Conservation (phyloP, 306 rosid genomes). For the Spatholobus suberectus region DNA sequence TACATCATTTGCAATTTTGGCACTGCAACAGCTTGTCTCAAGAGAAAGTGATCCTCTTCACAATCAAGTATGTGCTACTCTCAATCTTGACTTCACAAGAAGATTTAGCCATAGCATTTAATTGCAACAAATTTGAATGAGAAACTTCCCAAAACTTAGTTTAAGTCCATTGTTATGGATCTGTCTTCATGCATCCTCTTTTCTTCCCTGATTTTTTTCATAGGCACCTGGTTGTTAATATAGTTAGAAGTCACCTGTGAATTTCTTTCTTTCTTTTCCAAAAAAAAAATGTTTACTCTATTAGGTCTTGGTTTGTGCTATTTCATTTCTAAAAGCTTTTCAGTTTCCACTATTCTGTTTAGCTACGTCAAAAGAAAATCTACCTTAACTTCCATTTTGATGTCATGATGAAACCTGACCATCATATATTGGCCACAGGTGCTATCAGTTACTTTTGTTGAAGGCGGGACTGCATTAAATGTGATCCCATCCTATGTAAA, state of each 20-base stretch:
- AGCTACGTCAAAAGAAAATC: no score
- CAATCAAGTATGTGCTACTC: slow-evolving; percentile 55
- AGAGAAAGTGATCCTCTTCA: slow-evolving; percentile 74
- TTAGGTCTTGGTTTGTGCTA: not conserved
- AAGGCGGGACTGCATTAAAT: slow-evolving; percentile 62
- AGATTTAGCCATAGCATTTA: slow-evolving; percentile 19
- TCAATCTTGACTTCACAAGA: slow-evolving; percentile 34
- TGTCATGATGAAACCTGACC: slow-evolving; percentile 21
- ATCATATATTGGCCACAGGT: slow-evolving; percentile 52
- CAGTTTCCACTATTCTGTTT: slow-evolving; percentile 27
- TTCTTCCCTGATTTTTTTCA: slow-evolving; percentile 5
- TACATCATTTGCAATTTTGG: slow-evolving; percentile 66
- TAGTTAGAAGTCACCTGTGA: not conserved
- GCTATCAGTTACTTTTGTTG: slow-evolving; percentile 62
- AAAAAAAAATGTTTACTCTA: not conserved
- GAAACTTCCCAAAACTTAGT: not conserved
- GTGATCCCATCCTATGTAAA: slow-evolving; percentile 61
- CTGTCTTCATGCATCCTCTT: not conserved
- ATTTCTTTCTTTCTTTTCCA: not conserved
- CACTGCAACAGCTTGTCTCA: slow-evolving; percentile 77
- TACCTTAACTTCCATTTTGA: not conserved
- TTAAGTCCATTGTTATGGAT: slow-evolving; percentile 19
- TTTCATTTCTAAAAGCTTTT: slow-evolving; percentile 21
- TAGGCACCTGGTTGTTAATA: not conserved
- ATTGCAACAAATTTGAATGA: slow-evolving; percentile 11